Conservation (phyloP, 768 basidiomycete species). For the Harrya chromipes region DNA sequence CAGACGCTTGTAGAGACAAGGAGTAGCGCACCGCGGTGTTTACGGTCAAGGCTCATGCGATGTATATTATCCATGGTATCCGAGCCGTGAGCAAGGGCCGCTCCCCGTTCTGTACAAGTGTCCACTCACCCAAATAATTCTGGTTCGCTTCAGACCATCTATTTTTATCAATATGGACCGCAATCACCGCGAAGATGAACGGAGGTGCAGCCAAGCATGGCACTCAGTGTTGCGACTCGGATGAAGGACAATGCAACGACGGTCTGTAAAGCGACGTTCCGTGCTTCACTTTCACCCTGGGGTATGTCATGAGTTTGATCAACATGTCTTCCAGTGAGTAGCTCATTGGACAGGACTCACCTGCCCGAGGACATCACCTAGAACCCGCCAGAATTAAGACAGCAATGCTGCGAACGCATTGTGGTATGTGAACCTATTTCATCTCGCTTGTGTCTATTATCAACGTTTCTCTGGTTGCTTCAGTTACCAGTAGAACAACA, state of each 20-base stretch:
- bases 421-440: slow-evolving; percentile 45
- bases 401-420: slow-evolving; percentile 54
- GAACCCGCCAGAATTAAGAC: slow-evolving; percentile 44
- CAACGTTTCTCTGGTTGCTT: slow-evolving; percentile 20
- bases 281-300: slow-evolving; percentile 43
- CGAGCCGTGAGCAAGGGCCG: slow-evolving; percentile 14
- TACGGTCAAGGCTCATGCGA: slow-evolving; percentile 67
- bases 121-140: slow-evolving; percentile 51
- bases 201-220: slow-evolving; percentile 80
- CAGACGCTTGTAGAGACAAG: slow-evolving; percentile 49
- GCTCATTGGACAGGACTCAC: slow-evolving; percentile 26
- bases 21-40: slow-evolving; percentile 65
- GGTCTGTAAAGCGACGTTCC: too few species aligned
- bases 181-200: slow-evolving; percentile 56
- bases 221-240: slow-evolving; percentile 78
- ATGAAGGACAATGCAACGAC: slow-evolving; percentile 68
- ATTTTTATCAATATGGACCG: slow-evolving; percentile 41
- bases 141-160: too few species aligned
- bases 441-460: slow-evolving; percentile 40
- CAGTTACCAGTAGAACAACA: slow-evolving; percentile 23
- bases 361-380: slow-evolving; percentile 50
- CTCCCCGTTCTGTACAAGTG: slow-evolving; percentile 54
- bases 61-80: slow-evolving; percentile 69
- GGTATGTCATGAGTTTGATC: slow-evolving; percentile 28
- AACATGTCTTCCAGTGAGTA: neutral